Evolutionary conservation across 331 rosid genomes (phyloP).

Genomic region (Ulmus americana): DNA sequence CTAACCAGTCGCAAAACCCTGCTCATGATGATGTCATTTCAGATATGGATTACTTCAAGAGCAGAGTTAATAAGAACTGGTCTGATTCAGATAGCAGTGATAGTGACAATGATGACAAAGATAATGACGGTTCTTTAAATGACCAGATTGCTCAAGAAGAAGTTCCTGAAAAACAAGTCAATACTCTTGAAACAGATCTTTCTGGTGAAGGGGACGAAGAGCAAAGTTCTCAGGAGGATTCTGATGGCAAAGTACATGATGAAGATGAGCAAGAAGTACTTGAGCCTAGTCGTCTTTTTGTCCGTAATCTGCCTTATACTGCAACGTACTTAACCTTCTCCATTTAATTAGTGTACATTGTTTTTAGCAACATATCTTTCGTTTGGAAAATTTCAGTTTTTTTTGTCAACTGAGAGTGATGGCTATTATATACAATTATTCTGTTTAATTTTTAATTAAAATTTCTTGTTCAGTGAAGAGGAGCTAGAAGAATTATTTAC

Average conservation of each 20-base stretch:
- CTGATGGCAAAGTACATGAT: slow-evolving; percentile 22
- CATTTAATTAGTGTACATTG: neutral
- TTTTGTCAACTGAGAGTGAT: neutral
- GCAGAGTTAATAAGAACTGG: slow-evolving; percentile 60
- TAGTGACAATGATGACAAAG: slow-evolving; percentile 20
- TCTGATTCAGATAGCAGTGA: slow-evolving; percentile 59
- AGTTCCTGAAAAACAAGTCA: neutral
- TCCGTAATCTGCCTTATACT: slow-evolving; percentile 80
- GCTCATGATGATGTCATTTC: slow-evolving; percentile 40
- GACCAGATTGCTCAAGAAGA: slow-evolving; percentile 17
- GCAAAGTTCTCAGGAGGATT: slow-evolving; percentile 18
- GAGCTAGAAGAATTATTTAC: slow-evolving; percentile 74
- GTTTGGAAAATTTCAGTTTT: neutral
- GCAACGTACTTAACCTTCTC: slow-evolving; percentile 43
- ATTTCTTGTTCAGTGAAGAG: slow-evolving; percentile 55
- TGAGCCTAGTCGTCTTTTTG: slow-evolving; percentile 66
- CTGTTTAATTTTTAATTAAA: slow-evolving; percentile 7
- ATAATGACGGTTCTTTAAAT: slow-evolving; percentile 18
- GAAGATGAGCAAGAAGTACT: slow-evolving; percentile 38
- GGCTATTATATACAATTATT: neutral
- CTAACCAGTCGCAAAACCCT: slow-evolving; percentile 23
- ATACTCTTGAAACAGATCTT: slow-evolving; percentile 19
- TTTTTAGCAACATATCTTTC: neutral
- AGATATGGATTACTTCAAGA: slow-evolving; percentile 75
- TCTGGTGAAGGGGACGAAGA: slow-evolving; percentile 23